These are phyloP conservation scores for Colletotrichum filicis DNA, from an alignment of 2,329 filamentous ascomycete species.

Conservation along the genomic window DNA sequence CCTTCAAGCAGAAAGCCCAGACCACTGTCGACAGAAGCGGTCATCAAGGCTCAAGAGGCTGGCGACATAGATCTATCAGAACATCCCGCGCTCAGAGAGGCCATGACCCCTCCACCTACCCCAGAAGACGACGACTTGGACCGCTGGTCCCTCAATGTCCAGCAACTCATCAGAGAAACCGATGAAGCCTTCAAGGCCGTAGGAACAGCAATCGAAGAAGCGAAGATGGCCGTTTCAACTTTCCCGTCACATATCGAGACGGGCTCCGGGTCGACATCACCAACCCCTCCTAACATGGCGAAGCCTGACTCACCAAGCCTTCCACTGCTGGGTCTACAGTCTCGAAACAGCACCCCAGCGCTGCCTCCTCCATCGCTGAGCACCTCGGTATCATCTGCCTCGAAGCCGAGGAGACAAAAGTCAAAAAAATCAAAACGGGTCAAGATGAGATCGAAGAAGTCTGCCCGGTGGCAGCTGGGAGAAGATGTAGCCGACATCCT, in stretches of 20 bases:
- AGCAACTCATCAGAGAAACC: constrained; percentile 59
- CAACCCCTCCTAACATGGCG: constrained; percentile 32
- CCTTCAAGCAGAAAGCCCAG: not conserved
- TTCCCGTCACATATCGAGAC: constrained; percentile 1
- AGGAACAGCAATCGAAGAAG: constrained; percentile 52
- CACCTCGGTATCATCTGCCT: constrained; percentile 44
- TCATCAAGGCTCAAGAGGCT: constrained; percentile 12
- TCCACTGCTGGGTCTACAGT: constrained; percentile 37
- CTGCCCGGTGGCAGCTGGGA: constrained; percentile 62
- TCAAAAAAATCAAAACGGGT: constrained; percentile 47
- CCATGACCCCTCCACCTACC: constrained; percentile 14
- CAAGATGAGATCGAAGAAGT: constrained; percentile 42
- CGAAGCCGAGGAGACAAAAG: constrained; percentile 53
- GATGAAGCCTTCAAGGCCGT: constrained; percentile 62
- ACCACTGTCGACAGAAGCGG: constrained; percentile 6
- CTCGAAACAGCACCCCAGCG: constrained; percentile 37
- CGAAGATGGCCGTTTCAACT: constrained; percentile 43
- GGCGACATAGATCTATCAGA: constrained; percentile 8
- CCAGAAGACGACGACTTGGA: constrained; percentile 22
- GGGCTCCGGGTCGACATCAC: not conserved
- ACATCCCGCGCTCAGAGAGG: constrained; percentile 18
- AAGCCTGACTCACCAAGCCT: constrained; percentile 18
- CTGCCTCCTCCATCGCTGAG: constrained; percentile 41
- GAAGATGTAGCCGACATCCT: constrained; percentile 69
- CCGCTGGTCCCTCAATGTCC: constrained; percentile 50